Percentiles rank a stretch among this genome's conserved stretches.
Evolutionary conservation across 768 basidiomycete genomes (phyloP).

Genomic region (Nidula microcarpa): DNA sequence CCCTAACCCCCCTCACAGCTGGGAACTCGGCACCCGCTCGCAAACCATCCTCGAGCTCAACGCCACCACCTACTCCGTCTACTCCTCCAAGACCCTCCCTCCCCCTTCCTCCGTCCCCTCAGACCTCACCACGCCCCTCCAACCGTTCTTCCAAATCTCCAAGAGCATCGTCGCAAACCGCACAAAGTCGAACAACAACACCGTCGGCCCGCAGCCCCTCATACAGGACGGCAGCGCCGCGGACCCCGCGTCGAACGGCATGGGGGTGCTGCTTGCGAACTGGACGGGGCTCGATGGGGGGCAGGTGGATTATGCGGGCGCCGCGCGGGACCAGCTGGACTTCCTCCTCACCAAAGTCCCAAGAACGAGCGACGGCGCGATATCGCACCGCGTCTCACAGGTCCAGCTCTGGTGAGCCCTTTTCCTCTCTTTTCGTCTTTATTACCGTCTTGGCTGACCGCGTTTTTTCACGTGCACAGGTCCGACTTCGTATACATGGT

Average conservation of each 20-base stretch:
- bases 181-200: slow-evolving; percentile 33
- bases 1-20: slow-evolving; percentile 23
- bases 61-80: slow-evolving; percentile 42
- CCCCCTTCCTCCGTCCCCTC: slow-evolving; percentile 30
- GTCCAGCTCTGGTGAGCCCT: slow-evolving; percentile 68
- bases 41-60: slow-evolving; percentile 46
- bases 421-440: slow-evolving; percentile 7
- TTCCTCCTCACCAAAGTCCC: slow-evolving; percentile 59
- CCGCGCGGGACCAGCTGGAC: slow-evolving; percentile 63
- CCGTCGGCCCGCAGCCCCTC: slow-evolving; percentile 54
- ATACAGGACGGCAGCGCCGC: slow-evolving; percentile 57
- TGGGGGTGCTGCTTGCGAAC: slow-evolving; percentile 58
- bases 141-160: slow-evolving; percentile 57
- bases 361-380: slow-evolving; percentile 68
- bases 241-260: slow-evolving; percentile 79
- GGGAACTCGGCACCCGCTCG: slow-evolving; percentile 56
- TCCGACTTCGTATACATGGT: slow-evolving; percentile 84
- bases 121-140: slow-evolving; percentile 30
- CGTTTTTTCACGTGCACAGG: slow-evolving; percentile 32
- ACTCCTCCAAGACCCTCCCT: slow-evolving; percentile 29
- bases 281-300: slow-evolving; percentile 40
- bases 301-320: slow-evolving; percentile 51
- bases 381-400: slow-evolving; percentile 69
- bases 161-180: slow-evolving; percentile 45
- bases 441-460: neutral